Evolutionary conservation across 2,329 filamentous ascomycete genomes (phyloP).

Genomic region (Ophiostoma australiae): DNA sequence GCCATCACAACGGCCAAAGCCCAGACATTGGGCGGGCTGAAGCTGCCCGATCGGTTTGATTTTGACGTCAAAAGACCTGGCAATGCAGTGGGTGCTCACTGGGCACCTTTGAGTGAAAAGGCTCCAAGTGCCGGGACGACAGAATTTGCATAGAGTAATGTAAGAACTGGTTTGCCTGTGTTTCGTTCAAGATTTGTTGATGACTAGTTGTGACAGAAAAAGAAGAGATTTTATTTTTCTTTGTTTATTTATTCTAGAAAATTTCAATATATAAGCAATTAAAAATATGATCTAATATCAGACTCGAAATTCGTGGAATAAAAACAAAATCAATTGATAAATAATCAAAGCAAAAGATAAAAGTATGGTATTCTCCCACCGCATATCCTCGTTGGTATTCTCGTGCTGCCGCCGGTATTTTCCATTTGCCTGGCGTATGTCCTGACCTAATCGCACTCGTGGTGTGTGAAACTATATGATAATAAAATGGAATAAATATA

Average conservation of each 20-base stretch:
- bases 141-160: not conserved
- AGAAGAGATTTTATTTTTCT: too few relatives aligned
- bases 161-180: too few relatives aligned
- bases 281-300: too few relatives aligned
- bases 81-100: constrained; percentile 16
- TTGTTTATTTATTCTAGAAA: not conserved
- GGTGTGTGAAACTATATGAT: constrained; percentile 1
- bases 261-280: too few relatives aligned
- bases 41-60: constrained; percentile 23
- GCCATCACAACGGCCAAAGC: constrained; percentile 23
- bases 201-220: too few relatives aligned
- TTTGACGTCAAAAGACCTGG: constrained; percentile 26
- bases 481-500: not conserved
- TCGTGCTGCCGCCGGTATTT: not conserved
- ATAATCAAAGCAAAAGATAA: not conserved
- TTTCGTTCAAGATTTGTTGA: too few relatives aligned
- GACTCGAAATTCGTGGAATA: not conserved
- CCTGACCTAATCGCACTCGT: constrained; percentile 1
- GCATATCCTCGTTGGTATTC: not conserved
- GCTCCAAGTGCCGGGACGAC: not conserved
- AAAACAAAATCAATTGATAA: not conserved
- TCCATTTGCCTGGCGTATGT: constrained; percentile 2
- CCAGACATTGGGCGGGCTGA: not conserved
- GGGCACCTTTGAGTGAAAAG: not conserved
- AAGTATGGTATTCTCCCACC: not conserved